Evolutionary conservation across 2,329 filamentous ascomycete species (phyloP).

Genomic region (Phyllosticta citrichinensis): DNA sequence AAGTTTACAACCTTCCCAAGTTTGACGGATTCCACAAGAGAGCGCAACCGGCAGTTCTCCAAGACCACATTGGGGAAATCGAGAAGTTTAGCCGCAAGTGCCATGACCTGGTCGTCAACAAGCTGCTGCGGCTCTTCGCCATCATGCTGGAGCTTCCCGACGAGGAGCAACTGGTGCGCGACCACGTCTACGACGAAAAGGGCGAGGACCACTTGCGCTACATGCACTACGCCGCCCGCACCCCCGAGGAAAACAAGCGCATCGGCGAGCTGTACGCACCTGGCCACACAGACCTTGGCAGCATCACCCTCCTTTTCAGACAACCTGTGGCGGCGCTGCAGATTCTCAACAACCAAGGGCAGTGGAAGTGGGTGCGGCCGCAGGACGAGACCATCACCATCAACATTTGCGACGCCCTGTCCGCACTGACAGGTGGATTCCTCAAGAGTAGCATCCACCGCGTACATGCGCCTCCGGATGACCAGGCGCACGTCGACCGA

Average conservation of each 20-base stretch:
- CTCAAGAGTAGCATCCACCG: constrained; percentile 43
- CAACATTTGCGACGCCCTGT: constrained; percentile 32
- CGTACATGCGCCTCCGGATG: constrained; percentile 38
- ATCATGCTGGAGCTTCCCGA: constrained; percentile 50
- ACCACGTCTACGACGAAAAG: constrained; percentile 49
- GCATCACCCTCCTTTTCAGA: constrained; percentile 47
- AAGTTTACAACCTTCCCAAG: constrained; percentile 53
- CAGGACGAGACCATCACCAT: constrained; percentile 32
- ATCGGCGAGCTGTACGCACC: constrained; percentile 35
- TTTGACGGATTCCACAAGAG: constrained; percentile 33
- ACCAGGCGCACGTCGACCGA: constrained; percentile 40
- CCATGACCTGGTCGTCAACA: constrained; percentile 47
- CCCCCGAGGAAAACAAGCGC: constrained; percentile 36
- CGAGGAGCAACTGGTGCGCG: constrained; percentile 46
- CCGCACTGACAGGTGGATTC: constrained; percentile 31
- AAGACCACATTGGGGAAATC: constrained; percentile 44
- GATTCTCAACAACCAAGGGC: constrained; percentile 31
- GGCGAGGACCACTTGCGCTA: constrained; percentile 54
- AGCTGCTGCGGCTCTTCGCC: constrained; percentile 50
- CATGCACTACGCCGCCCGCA: constrained; percentile 48
- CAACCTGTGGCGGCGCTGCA: constrained; percentile 50
- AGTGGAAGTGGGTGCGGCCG: constrained; percentile 34
- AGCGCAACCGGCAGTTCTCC: constrained; percentile 38
- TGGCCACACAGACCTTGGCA: constrained; percentile 49
- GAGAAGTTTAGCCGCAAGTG: constrained; percentile 40